These are phyloP conservation scores for Verticillium zaregamsianum DNA, from an alignment of 2,329 filamentous ascomycete genomes.

Conservation along the genomic window DNA sequence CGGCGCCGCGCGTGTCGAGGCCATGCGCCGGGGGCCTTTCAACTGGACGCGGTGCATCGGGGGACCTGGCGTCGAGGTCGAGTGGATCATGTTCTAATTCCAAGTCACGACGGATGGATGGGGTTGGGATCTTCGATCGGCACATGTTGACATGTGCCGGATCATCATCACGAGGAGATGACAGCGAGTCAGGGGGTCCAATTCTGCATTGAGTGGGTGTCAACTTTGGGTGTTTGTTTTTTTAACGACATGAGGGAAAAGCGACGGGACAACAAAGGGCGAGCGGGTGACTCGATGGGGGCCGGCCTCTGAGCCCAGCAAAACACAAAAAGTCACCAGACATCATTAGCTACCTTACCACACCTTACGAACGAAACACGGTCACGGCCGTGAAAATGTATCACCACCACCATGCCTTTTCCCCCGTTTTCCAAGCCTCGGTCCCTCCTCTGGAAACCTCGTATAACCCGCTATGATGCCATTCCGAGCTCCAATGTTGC, in stretches of 20 bases:
- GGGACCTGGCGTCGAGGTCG: conserved; percentile 52
- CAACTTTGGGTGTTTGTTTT: not conserved
- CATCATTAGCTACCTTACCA: not conserved
- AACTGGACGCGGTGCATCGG: conserved; percentile 56
- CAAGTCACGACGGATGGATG: conserved; percentile 24
- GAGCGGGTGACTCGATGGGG: not conserved
- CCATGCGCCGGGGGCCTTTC: conserved; percentile 44
- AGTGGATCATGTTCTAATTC: conserved; percentile 68
- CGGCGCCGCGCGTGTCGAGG: conserved; percentile 27
- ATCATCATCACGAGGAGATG: not conserved
- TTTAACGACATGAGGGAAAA: not conserved
- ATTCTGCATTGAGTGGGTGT: not conserved
- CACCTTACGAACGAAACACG: not conserved
- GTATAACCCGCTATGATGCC: not conserved
- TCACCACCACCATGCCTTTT: not conserved
- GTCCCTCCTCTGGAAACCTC: not conserved
- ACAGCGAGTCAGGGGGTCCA: not conserved
- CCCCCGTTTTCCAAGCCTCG: not conserved
- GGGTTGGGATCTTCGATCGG: not conserved
- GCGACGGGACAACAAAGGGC: not conserved
- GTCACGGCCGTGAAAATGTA: not conserved
- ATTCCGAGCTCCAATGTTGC: not conserved
- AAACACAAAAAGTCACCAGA: not conserved
- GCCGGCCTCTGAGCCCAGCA: not conserved
- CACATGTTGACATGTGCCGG: not conserved